phyloP scores from a whole-genome alignment of 805 yeast species.

The Candida piceae region DNA sequence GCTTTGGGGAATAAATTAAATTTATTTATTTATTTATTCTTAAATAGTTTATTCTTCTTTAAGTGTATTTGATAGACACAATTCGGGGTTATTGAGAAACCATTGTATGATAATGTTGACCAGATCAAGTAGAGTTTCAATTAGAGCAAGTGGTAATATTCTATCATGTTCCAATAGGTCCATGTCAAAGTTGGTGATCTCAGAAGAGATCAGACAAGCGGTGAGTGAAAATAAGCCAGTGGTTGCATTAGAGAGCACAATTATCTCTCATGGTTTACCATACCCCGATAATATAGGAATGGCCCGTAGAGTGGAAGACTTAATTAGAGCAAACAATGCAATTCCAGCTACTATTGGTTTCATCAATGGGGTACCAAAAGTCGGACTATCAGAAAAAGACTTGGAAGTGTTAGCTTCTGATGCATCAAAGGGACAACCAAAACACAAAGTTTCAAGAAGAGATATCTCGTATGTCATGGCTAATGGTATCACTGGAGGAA shows the following conservation, averaged over 20 bases:
- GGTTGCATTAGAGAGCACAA: conserved; percentile 82
- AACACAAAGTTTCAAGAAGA: conserved; percentile 69
- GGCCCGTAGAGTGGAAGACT: conserved; percentile 64
- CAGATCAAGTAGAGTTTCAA: not conserved
- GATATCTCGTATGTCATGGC: conserved; percentile 75
- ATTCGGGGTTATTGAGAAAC: too few species aligned
- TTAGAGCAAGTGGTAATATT: not conserved
- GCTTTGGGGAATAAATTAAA: too few species aligned
- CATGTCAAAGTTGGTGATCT: conserved; percentile 10
- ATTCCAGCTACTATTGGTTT: conserved; percentile 86
- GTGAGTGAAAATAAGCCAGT: conserved; percentile 54
- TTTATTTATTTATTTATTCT: too few species aligned
- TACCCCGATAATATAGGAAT: conserved; percentile 68
- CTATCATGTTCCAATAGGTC: not conserved
- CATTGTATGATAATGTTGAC: too few species aligned
- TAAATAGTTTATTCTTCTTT: too few species aligned
- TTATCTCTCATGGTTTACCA: conserved; percentile 86
- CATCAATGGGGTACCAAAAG: conserved; percentile 61
- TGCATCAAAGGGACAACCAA: conserved; percentile 19
- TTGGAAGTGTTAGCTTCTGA: conserved; percentile 45
- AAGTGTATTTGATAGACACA: too few species aligned
- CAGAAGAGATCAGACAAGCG: conserved; percentile 58
- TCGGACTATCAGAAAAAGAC: conserved; percentile 53
- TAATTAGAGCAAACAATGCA: conserved; percentile 58
- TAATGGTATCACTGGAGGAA: conserved; percentile 66